Conservation (phyloP, 352 stramenopile species). For the Saprolegnia diclina region DNA sequence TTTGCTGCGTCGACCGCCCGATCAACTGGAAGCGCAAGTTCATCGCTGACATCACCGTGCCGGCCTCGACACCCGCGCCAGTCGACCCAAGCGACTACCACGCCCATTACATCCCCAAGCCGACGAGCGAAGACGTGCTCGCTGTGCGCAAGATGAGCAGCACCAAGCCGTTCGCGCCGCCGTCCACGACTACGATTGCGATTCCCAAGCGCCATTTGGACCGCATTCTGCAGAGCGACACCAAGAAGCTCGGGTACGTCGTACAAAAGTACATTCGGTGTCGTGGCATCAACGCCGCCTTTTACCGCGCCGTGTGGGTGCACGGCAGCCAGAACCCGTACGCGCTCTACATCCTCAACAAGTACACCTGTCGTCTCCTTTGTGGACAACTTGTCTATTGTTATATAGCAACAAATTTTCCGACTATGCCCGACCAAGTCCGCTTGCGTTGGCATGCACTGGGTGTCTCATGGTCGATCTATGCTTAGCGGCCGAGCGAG, state of each 20-base stretch:
- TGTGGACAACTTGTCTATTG: neutral
- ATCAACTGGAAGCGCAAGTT: slow-evolving; percentile 53
- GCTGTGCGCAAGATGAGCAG: slow-evolving; percentile 53
- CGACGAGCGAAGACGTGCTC: slow-evolving; percentile 36
- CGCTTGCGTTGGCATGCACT: neutral
- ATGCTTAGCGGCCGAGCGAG: neutral
- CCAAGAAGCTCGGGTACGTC: slow-evolving; percentile 45
- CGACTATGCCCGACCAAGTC: neutral
- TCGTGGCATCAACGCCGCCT: slow-evolving; percentile 53
- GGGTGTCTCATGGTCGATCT: neutral
- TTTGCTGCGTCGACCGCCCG: slow-evolving; percentile 46
- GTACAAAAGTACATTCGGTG: slow-evolving; percentile 70
- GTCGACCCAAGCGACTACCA: slow-evolving; percentile 9
- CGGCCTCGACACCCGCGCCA: neutral
- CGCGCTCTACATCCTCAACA: slow-evolving; percentile 66
- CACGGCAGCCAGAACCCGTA: slow-evolving; percentile 50
- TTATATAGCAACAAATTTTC: slow-evolving; percentile 8
- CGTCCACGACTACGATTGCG: slow-evolving; percentile 49
- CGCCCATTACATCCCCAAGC: neutral
- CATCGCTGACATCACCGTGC: slow-evolving; percentile 39
- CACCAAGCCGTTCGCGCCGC: slow-evolving; percentile 37
- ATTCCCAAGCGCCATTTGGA: slow-evolving; percentile 55
- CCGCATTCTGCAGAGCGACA: slow-evolving; percentile 44
- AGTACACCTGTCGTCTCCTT: slow-evolving; percentile 34
- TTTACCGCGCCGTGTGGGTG: slow-evolving; percentile 66